Conservation (phyloP, 768 basidiomycete genomes). For the Rhizopogon roseolus region DNA sequence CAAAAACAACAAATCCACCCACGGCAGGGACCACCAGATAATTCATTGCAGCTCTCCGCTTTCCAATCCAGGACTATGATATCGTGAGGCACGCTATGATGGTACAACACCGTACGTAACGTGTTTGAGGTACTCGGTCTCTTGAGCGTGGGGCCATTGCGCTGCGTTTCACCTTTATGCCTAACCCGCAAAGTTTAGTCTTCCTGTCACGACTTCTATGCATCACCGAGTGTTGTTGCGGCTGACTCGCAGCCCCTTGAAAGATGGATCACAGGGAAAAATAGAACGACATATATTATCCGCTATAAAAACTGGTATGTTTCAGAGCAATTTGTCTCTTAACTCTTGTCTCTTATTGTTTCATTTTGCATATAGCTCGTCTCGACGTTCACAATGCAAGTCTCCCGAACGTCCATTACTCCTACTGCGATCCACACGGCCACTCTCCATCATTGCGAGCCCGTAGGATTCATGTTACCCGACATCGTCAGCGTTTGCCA, state of each 20-base stretch:
- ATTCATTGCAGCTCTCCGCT: too few relatives aligned
- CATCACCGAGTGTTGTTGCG: background rate
- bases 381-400: background rate
- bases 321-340: constrained; percentile 7
- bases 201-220: background rate
- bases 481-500: constrained; percentile 37
- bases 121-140: background rate
- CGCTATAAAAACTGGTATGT: constrained; percentile 23
- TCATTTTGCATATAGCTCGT: constrained; percentile 9
- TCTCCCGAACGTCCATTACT: constrained; percentile 13
- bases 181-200: background rate
- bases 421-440: constrained; percentile 19
- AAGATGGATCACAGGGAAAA: too few relatives aligned
- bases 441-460: background rate
- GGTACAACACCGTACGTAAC: background rate
- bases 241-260: too few relatives aligned
- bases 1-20: background rate
- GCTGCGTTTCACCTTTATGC: background rate
- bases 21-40: too few relatives aligned
- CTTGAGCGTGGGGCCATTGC: too few relatives aligned
- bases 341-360: constrained; percentile 8
- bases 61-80: background rate
- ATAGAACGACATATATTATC: background rate
- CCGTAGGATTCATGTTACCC: constrained; percentile 30
- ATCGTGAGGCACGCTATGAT: background rate